Base-by-base conservation (phyloP, 1,284 basidiomycete species). In the Apiotrichum mycotoxinovorans region DNA sequence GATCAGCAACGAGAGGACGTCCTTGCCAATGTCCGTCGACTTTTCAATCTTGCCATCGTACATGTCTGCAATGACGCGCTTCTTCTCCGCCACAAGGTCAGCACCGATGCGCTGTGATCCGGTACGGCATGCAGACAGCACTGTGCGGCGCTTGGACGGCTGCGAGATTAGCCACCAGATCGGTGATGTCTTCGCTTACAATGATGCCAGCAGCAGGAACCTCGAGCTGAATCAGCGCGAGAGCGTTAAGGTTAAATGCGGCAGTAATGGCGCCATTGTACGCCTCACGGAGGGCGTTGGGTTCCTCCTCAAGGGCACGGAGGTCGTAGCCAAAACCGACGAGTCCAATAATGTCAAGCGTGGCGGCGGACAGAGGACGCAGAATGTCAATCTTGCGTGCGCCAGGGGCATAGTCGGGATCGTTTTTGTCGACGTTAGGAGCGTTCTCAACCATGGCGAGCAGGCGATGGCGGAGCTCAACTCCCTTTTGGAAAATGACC, bases 321-420 rank as follows among this genome's bases (percentile, higher is more conserved):
- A 87, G 85, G 22, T 78, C 66, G 71, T 87, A 86, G 42, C 81
- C 83, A 65, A 87, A 87, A 8, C 84, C 84, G 35, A 85, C 83
- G 44, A 83, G 77, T 9, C 85, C 85, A 51, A 88, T 86, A 51
- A 85, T 80, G 63, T 87, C 86, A 12, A 87, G 77, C 2, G 84
- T 84, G 8, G 86, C 78, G 82, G 83, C 47, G 17, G 54, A 56
- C n/a, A 56, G 48, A 23, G 50, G 43, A 14, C 22, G 33, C 20
- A 51, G n/a, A 25, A 56, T 49, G 42, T 56, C 48, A 18, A 56
- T 40, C 42, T 51, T 33, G n/a, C 48, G 42, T 1, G 43, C 54
- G 8, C 54, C 48, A 11, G 48, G 35, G 2, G 47, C 52, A 10
- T 40, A 26, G 35, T 53, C 52, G 22, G 20, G n/a, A 20, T 41